These are phyloP conservation scores for Orobanche coerulescens DNA, from an alignment of 257 asterid genomes.

Conservation along the genomic window DNA sequence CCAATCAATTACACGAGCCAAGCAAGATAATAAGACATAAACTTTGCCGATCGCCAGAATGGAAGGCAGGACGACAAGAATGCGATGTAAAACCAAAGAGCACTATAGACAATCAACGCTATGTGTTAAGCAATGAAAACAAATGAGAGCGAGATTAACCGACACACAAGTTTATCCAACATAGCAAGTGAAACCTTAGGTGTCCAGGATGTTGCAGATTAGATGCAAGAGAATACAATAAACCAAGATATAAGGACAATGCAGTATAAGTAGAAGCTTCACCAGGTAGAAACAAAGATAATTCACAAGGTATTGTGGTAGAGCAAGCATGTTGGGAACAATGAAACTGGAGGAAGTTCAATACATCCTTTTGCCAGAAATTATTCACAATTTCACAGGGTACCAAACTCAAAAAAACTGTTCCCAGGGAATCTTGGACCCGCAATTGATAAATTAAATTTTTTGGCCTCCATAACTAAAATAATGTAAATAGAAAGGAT, in stretches of 20 bases:
- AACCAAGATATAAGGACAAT: not conserved
- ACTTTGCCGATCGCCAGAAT: not conserved
- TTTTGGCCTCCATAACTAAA: not conserved
- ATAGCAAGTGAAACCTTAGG: not conserved
- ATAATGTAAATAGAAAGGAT: not conserved
- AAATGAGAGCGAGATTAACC: not conserved
- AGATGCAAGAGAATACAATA: not conserved
- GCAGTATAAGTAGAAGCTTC: not conserved
- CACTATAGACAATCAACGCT: not conserved
- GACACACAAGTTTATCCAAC: not conserved
- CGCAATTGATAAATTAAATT: no score
- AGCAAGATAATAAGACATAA: slow-evolving; percentile 15
- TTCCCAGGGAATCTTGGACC: not conserved
- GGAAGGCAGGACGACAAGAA: not conserved
- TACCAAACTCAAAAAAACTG: not conserved
- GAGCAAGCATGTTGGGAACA: not conserved
- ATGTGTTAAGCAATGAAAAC: not conserved
- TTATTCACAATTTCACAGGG: not conserved
- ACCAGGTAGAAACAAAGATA: not conserved
- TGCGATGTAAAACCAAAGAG: not conserved
- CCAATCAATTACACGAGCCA: slow-evolving; percentile 11
- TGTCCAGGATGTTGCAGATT: not conserved
- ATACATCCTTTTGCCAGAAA: not conserved
- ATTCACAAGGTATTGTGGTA: not conserved
- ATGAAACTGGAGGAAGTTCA: not conserved